Conservation (phyloP, 768 basidiomycete genomes). For the Rhizopogon vesiculosus region DNA sequence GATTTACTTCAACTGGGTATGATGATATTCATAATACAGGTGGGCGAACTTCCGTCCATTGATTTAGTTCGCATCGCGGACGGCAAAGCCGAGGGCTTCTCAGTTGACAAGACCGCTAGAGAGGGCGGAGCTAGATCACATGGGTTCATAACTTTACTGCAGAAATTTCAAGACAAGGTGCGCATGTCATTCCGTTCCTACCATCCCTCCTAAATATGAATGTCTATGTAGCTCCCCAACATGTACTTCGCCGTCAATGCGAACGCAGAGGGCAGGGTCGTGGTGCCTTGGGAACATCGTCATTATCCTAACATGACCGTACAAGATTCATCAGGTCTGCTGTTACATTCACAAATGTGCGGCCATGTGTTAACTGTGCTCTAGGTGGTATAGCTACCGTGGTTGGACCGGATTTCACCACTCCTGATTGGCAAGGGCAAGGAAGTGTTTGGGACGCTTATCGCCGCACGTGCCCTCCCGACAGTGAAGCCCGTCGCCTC, state of each 20-base stretch:
- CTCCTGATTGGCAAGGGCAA: slow-evolving; percentile 78
- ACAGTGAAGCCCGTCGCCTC: slow-evolving; percentile 75
- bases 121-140: slow-evolving; percentile 76
- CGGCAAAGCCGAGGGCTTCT: slow-evolving; percentile 57
- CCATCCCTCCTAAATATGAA: background rate
- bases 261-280: slow-evolving; percentile 88
- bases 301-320: slow-evolving; percentile 64
- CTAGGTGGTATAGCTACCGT: slow-evolving; percentile 50
- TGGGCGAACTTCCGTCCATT: slow-evolving; percentile 76
- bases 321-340: slow-evolving; percentile 30
- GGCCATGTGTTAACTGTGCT: background rate
- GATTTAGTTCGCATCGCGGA: slow-evolving; percentile 77
- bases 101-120: slow-evolving; percentile 48
- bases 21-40: slow-evolving; percentile 33
- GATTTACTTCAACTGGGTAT: background rate
- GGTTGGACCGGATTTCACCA: slow-evolving; percentile 57
- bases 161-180: slow-evolving; percentile 63
- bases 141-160: slow-evolving; percentile 73
- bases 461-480: slow-evolving; percentile 84
- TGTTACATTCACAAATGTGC: background rate
- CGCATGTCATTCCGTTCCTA: slow-evolving; percentile 10
- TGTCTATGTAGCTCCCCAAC: slow-evolving; percentile 65
- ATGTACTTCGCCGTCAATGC: slow-evolving; percentile 95
- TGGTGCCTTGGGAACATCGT: slow-evolving; percentile 91
- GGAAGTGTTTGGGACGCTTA: slow-evolving; percentile 94